Percentiles rank a stretch among this genome's conserved stretches.
Evolutionary conservation across 2,329 filamentous ascomycete genomes (phyloP).

Genomic region (Aspergillus pseudotamarii): DNA sequence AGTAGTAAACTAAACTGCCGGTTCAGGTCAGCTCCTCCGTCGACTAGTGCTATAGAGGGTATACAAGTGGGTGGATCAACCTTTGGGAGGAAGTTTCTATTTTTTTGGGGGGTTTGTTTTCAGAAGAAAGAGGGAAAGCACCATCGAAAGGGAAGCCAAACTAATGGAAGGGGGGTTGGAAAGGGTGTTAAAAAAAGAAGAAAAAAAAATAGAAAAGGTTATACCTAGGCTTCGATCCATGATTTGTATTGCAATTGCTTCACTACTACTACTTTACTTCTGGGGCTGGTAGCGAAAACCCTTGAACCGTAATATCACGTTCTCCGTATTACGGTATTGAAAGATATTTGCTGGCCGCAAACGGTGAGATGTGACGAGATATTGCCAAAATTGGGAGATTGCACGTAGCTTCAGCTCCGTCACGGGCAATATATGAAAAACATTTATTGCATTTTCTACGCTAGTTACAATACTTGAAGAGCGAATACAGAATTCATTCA

Average conservation of each 20-base stretch:
- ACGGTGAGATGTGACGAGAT: conserved; percentile 20
- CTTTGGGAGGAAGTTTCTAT: background rate
- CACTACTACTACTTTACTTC: conserved; percentile 3
- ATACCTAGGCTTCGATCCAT: conserved; percentile 15
- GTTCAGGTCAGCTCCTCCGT: background rate
- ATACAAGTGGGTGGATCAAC: background rate
- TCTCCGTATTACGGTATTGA: conserved; percentile 12
- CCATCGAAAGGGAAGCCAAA: background rate
- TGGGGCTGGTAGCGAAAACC: conserved; percentile 17
- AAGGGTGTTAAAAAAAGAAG: background rate
- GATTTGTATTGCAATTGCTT: conserved; percentile 10
- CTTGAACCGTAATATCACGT: conserved; percentile 10
- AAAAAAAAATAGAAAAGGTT: background rate
- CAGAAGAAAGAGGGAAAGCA: background rate
- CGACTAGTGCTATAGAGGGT: background rate
- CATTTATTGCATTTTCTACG: background rate
- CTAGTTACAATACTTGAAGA: background rate
- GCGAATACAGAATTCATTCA: background rate
- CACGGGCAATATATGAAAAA: background rate
- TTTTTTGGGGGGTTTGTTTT: background rate
- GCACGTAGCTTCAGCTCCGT: background rate
- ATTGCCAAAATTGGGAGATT: background rate
- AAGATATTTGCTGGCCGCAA: conserved; percentile 20
- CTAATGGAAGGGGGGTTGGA: background rate
- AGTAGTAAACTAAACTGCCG: background rate